These are phyloP conservation scores for Yamadazyma blattariae DNA, from an alignment of 1,139 yeast genomes.

Conservation along the genomic window DNA sequence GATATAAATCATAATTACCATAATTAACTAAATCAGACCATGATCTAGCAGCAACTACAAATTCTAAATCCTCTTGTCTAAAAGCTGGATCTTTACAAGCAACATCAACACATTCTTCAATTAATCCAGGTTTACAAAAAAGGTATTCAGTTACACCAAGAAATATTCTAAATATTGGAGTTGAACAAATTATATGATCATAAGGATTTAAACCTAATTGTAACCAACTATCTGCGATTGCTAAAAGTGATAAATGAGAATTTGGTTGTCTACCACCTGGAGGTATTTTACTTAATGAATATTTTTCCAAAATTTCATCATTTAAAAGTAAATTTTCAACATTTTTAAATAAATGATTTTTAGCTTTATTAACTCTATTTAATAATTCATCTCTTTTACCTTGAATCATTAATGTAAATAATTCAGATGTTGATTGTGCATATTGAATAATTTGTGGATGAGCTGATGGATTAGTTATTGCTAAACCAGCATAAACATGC, in stretches of 20 bases:
- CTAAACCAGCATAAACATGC: slow-evolving; percentile 98
- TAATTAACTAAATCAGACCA: slow-evolving; percentile 84
- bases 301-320: slow-evolving; percentile 75
- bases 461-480: slow-evolving; percentile 93
- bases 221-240: slow-evolving; percentile 93
- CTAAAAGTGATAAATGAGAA: slow-evolving; percentile 82
- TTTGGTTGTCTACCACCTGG: slow-evolving; percentile 75
- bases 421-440: slow-evolving; percentile 77
- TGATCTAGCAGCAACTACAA: slow-evolving; percentile 73
- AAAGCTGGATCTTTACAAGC: slow-evolving; percentile 67
- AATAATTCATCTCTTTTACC: slow-evolving; percentile 57
- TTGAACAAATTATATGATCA: slow-evolving; percentile 95
- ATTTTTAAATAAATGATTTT: slow-evolving; percentile 67
- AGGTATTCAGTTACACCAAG: slow-evolving; percentile 91
- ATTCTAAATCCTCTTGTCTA: slow-evolving; percentile 83
- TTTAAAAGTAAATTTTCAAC: slow-evolving; percentile 66
- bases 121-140: slow-evolving; percentile 76
- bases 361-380: slow-evolving; percentile 62
- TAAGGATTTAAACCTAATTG: slow-evolving; percentile 84
- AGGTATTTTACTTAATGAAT: slow-evolving; percentile 73
- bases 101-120: slow-evolving; percentile 76
- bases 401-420: slow-evolving; percentile 80
- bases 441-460: slow-evolving; percentile 89
- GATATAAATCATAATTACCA: slow-evolving; percentile 74
- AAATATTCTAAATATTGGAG: slow-evolving; percentile 87